phyloP scores from a whole-genome alignment of 176 grass and related monocot species.

The Luzula sylvatica region DNA sequence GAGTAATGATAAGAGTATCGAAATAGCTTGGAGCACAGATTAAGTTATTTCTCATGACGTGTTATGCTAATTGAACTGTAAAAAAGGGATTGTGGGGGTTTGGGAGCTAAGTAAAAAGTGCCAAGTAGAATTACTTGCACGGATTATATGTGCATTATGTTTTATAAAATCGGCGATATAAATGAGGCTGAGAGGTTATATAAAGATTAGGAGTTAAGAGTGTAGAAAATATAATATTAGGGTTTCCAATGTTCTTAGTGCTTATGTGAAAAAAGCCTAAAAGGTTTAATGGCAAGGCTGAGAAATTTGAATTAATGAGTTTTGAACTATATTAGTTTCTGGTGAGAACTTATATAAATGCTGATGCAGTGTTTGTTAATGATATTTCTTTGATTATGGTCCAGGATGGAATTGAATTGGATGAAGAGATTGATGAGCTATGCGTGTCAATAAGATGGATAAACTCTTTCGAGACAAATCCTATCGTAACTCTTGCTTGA shows the following conservation, averaged over 20 bases:
- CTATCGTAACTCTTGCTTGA: no score
- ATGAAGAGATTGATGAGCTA: constrained; percentile 43
- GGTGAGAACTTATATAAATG: constrained; percentile 56
- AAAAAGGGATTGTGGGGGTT: constrained; percentile 42
- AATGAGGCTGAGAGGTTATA: constrained; percentile 49
- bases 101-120: constrained; percentile 66
- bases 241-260: constrained; percentile 66
- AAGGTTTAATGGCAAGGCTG: constrained; percentile 71
- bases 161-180: constrained; percentile 60
- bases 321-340: constrained; percentile 57
- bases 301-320: constrained; percentile 54
- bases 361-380: constrained; percentile 13
- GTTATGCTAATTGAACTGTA: constrained; percentile 48
- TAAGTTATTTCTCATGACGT: constrained; percentile 84
- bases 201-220: constrained; percentile 53
- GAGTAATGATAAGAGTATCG: constrained; percentile 42
- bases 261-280: constrained; percentile 78
- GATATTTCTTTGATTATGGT: constrained; percentile 46
- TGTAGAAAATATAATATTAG: constrained; percentile 51
- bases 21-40: constrained; percentile 94
- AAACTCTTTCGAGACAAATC: background rate
- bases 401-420: constrained; percentile 49
- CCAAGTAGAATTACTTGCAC: constrained; percentile 44
- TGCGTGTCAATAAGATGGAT: constrained; percentile 27
- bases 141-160: constrained; percentile 67